These are phyloP conservation scores for Calonectria pteridis DNA, from an alignment of 2,329 filamentous ascomycete genomes.

Conservation along the genomic window DNA sequence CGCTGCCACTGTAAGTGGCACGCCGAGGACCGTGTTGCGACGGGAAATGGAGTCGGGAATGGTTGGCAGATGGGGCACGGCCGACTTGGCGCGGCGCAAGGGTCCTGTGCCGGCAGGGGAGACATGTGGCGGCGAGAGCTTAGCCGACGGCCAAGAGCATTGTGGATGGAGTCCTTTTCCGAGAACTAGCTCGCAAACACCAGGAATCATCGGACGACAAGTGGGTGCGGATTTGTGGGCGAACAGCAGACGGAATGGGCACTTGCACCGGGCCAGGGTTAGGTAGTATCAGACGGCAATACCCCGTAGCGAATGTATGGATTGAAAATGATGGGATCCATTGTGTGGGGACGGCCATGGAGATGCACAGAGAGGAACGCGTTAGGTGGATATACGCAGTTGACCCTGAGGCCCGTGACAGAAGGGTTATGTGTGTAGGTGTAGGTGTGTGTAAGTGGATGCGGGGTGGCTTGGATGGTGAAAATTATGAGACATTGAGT, in stretches of 20 bases:
- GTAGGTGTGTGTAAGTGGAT: slow-evolving; percentile 1
- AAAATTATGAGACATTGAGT: neutral
- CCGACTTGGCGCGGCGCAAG: slow-evolving; percentile 3
- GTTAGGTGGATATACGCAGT: neutral
- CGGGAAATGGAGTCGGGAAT: slow-evolving; percentile 21
- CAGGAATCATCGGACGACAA: slow-evolving; percentile 25
- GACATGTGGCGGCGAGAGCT: neutral
- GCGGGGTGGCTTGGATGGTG: neutral
- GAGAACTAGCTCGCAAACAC: neutral
- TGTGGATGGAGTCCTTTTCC: neutral
- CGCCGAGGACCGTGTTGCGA: neutral
- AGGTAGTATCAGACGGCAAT: slow-evolving; percentile 9
- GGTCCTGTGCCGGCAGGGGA: slow-evolving; percentile 5
- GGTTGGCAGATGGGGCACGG: neutral
- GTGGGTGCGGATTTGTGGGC: slow-evolving; percentile 29
- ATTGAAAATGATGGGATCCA: slow-evolving; percentile 1
- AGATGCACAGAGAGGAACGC: neutral
- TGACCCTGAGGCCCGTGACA: neutral
- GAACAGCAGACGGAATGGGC: slow-evolving; percentile 28
- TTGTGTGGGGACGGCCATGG: neutral
- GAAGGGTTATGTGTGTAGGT: neutral
- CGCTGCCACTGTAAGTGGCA: neutral
- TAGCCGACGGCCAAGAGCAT: neutral
- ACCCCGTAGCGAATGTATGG: slow-evolving; percentile 10
- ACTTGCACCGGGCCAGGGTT: slow-evolving; percentile 15